A percentile compares a stretch with the other conserved stretches of the same genome.
phyloP scores from a whole-genome alignment of 371 early-diverging fungal species.

The Mortierella sp. region DNA sequence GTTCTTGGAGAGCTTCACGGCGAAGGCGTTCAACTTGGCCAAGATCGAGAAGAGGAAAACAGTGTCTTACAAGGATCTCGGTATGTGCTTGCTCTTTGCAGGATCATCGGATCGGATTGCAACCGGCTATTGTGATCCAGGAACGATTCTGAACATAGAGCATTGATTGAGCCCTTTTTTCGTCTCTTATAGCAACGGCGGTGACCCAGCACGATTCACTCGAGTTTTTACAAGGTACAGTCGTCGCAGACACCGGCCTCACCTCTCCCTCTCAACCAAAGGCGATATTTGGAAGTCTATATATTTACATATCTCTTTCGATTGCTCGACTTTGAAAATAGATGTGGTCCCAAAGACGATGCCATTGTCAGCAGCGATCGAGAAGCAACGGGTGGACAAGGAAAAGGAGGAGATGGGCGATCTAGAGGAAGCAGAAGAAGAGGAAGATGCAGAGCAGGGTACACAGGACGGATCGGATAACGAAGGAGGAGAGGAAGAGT shows the following conservation, averaged over 20 bases:
- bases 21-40: conserved; percentile 74
- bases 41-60: conserved; percentile 81
- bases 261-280: too few species aligned
- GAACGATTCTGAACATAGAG: background rate
- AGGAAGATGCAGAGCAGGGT: conserved; percentile 6
- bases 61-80: conserved; percentile 82
- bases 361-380: conserved; percentile 67
- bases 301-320: background rate
- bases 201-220: conserved; percentile 52
- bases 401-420: conserved; percentile 51
- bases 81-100: conserved; percentile 51
- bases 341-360: conserved; percentile 73
- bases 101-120: background rate
- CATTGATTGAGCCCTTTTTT: background rate
- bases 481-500: conserved; percentile 19
- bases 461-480: conserved; percentile 13
- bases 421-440: conserved; percentile 44
- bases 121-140: background rate
- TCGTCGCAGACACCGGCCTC: too few species aligned
- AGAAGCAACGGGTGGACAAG: conserved; percentile 63
- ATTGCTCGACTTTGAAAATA: background rate
- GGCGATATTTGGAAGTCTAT: background rate
- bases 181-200: conserved; percentile 33
- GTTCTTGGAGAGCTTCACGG: conserved; percentile 81
- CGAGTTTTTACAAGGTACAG: conserved; percentile 56